Conservation (phyloP, 129 eudicot genomes). For the Helichrysum umbraculigerum region DNA sequence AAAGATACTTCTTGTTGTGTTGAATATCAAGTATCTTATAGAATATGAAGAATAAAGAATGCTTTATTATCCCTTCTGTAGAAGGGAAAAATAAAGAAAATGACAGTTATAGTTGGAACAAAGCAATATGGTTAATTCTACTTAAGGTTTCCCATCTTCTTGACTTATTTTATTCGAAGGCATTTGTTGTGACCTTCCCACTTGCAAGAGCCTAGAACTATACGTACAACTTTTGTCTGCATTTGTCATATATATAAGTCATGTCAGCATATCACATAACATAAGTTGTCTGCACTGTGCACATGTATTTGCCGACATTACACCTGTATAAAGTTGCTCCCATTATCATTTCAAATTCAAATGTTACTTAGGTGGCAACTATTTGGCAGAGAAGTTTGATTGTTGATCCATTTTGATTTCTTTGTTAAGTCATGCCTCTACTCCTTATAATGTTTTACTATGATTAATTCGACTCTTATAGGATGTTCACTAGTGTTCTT, state of each 20-base stretch:
- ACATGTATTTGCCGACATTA: not conserved
- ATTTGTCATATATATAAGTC: not conserved
- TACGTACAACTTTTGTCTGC: not conserved
- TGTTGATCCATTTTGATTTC: not conserved
- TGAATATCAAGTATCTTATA: not conserved
- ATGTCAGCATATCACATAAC: slow-evolving; percentile 15
- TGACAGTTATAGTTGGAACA: not conserved
- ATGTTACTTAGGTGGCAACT: not conserved
- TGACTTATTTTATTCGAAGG: not conserved
- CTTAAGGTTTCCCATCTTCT: not conserved
- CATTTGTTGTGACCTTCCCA: not conserved
- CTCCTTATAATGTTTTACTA: not conserved
- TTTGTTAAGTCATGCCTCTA: not conserved
- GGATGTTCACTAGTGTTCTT: not conserved
- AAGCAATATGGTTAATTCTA: not conserved
- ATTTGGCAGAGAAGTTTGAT: slow-evolving; percentile 9
- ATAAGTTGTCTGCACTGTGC: not conserved
- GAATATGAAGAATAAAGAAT: not conserved
- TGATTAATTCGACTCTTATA: slow-evolving; percentile 14
- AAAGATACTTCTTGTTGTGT: not conserved
- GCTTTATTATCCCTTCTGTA: not conserved
- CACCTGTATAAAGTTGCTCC: not conserved
- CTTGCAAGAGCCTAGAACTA: not conserved
- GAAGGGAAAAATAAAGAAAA: not conserved
- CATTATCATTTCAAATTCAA: not conserved